Conservation (phyloP, 192 early-diverging fungal genomes). For the Linnemannia hyalina region DNA sequence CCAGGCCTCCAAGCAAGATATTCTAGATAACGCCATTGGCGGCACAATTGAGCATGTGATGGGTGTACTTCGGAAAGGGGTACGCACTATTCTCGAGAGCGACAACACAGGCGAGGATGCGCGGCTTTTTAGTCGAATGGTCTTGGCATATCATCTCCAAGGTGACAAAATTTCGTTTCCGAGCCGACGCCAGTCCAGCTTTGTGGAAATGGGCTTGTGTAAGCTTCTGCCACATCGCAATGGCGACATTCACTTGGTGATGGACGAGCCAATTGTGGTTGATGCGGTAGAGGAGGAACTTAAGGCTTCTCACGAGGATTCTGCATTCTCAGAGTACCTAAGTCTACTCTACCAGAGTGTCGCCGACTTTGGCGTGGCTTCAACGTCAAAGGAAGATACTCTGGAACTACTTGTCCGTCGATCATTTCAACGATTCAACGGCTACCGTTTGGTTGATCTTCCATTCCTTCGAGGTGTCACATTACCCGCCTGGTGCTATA, state of each 20-base stretch:
- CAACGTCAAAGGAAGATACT: conserved; percentile 27
- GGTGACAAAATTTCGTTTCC: conserved; percentile 3
- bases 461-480: no score
- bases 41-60: no score
- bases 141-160: not conserved
- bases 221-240: not conserved
- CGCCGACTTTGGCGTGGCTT: conserved; percentile 10
- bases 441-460: no score
- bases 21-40: no score
- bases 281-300: conserved; percentile 33
- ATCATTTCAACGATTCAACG: conserved; percentile 39
- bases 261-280: conserved; percentile 30
- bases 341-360: conserved; percentile 20
- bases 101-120: no score
- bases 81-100: no score
- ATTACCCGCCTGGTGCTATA: no score
- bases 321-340: not conserved
- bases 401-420: conserved; percentile 38
- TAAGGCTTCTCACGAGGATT: not conserved
- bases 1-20: no score
- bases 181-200: not conserved
- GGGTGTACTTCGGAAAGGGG: no score
- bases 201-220: conserved; percentile 29
- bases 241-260: conserved; percentile 18
- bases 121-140: no score